Evolutionary conservation across 2,329 filamentous ascomycete species (phyloP).

Genomic region (Trichoderma atroviride): DNA sequence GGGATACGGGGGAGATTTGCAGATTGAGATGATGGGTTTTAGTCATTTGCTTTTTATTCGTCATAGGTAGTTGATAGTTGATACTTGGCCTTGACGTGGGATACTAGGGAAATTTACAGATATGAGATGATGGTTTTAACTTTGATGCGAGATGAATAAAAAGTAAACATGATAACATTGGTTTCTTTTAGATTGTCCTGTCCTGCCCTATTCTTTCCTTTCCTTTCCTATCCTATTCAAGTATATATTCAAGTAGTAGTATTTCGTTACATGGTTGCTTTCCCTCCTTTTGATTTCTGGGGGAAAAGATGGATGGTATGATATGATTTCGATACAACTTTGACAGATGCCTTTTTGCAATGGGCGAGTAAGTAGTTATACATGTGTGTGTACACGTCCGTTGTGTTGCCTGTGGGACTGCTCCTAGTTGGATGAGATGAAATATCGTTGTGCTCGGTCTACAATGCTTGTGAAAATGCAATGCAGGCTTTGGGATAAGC

Average conservation of each 20-base stretch:
- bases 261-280: background rate
- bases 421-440: background rate
- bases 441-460: background rate
- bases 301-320: background rate
- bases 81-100: background rate
- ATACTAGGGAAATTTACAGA: background rate
- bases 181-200: conserved; percentile 14
- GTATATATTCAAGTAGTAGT: background rate
- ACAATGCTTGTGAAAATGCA: background rate
- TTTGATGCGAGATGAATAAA: background rate
- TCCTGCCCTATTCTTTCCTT: background rate
- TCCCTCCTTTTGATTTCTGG: no score
- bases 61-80: background rate
- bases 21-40: no score
- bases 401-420: background rate
- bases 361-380: background rate
- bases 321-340: background rate
- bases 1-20: no score
- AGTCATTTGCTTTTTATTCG: background rate
- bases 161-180: background rate
- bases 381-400: background rate
- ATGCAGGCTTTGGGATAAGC: background rate
- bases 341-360: background rate
- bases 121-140: background rate
- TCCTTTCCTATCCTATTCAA: background rate